These are phyloP conservation scores for Exophiala spinifera DNA, from an alignment of 2,329 filamentous ascomycete species.

Conservation along the genomic window DNA sequence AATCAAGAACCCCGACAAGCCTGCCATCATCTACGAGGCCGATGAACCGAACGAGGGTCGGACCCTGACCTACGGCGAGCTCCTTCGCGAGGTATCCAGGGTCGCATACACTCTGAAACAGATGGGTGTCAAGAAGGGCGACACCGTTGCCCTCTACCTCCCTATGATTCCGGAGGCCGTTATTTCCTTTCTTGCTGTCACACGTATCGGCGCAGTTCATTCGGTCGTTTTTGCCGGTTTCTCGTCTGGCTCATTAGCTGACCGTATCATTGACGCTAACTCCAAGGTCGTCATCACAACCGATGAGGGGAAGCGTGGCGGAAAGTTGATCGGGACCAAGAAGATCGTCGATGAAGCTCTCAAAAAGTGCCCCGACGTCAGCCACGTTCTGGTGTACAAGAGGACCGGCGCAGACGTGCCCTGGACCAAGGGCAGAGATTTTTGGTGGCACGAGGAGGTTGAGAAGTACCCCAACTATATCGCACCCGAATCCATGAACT, in stretches of 20 bases:
- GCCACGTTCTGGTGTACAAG: conserved; percentile 85
- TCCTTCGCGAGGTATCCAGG: conserved; percentile 85
- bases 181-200: conserved; percentile 84
- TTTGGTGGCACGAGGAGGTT: conserved; percentile 98
- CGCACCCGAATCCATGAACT: conserved; percentile 80
- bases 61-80: conserved; percentile 87
- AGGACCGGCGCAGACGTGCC: conserved; percentile 90
- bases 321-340: conserved; percentile 96
- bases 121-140: conserved; percentile 95
- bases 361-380: conserved; percentile 89
- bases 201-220: conserved; percentile 91
- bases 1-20: conserved; percentile 86
- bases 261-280: conserved; percentile 86
- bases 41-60: conserved; percentile 86
- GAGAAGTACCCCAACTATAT: conserved; percentile 96
- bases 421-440: conserved; percentile 82
- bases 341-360: conserved; percentile 95
- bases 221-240: conserved; percentile 98
- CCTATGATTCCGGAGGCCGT: conserved; percentile 98
- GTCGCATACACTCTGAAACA: conserved; percentile 85
- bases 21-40: conserved; percentile 98
- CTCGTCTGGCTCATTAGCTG: conserved; percentile 90
- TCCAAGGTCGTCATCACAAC: conserved; percentile 94
- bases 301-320: conserved; percentile 96
- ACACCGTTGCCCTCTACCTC: conserved; percentile 94